phyloP scores from a whole-genome alignment of 306 rosid species.

The Malus asiatica region DNA sequence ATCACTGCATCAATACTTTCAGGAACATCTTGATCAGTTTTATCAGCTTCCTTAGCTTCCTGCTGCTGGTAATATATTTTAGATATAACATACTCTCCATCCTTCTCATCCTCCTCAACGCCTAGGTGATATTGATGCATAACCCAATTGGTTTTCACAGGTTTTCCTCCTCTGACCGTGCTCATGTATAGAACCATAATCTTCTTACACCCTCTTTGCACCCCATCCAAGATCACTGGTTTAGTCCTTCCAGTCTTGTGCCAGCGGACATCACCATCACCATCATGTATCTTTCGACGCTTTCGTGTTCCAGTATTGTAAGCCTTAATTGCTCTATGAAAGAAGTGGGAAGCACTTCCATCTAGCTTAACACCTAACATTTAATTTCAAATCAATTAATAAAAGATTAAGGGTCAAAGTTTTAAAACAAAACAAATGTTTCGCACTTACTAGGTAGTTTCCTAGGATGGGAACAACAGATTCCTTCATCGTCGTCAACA shows the following conservation, averaged over 20 bases:
- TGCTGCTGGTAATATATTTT: constrained; percentile 71
- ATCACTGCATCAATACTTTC: constrained; percentile 27
- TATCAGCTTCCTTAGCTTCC: constrained; percentile 44
- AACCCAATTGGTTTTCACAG: constrained; percentile 85
- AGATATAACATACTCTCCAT: constrained; percentile 62
- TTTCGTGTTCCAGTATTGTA: constrained; percentile 75
- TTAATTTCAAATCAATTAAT: constrained; percentile 7
- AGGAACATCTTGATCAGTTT: constrained; percentile 44
- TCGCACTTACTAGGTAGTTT: constrained; percentile 58
- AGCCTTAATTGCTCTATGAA: constrained; percentile 80
- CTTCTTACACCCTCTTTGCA: constrained; percentile 71
- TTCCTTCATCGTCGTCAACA: constrained; percentile 58
- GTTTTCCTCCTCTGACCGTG: constrained; percentile 44
- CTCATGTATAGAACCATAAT: constrained; percentile 74
- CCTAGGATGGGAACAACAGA: constrained; percentile 76
- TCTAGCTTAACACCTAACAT: constrained; percentile 67
- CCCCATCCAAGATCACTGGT: constrained; percentile 53
- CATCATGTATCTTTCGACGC: constrained; percentile 60
- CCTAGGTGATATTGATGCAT: constrained; percentile 91
- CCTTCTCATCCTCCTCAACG: constrained; percentile 64
- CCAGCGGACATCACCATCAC: constrained; percentile 84
- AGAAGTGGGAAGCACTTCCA: constrained; percentile 71
- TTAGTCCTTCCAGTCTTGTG: constrained; percentile 89
- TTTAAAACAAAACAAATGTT: constrained; percentile 1
- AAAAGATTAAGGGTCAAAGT: neutral